Base-by-base conservation (phyloP, 345 rosid species). In the Abelmoschus esculentus region DNA sequence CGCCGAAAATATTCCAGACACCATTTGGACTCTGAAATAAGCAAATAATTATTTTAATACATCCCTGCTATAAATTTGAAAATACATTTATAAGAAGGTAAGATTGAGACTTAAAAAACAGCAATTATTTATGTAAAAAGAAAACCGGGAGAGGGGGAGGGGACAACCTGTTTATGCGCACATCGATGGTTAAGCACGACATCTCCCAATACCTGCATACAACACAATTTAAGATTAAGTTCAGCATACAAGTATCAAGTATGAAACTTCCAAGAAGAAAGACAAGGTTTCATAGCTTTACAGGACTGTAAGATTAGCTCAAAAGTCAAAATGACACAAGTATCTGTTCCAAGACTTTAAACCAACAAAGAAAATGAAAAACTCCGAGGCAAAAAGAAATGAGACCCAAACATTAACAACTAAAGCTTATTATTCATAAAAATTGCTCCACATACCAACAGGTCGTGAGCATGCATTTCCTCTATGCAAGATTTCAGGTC, bases 181-280 rank as follows among this genome's bases (percentile, higher is more conserved):
- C 87, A 83, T 42, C 87, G 80, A 79, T 83, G 87, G 70, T 83
- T 83, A 63, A 83, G 80, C 12, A 83, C 87, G 66, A 71, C 81
- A 79, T 83, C 87, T 72, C 87, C 87, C 69, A 81, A 73, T 73
- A 72, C 84, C 87, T 81, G 61, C 36, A 74, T 42, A 55, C 14
- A 50, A 56, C 61, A 73, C 10, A 69, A 55, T 71, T 42, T 22
- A 18, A 53, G 71, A 5, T 58, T 63, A 64, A 74, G 40, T 62
- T 38, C 49, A 44, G 50, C 60, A 6, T 26, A 42, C 6, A 44
- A 22, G 8, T 63, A 42, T 44, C 0, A 17, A 28, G 4, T 47
- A 26, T 47, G 56, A 7, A 29, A 9, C 56, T 66, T 66, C 38
- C 40, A 47, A 49, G 14, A 66, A 15, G 40, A 47, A 46, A 46